phyloP scores from a whole-genome alignment of 228 moss, liverwort and hornwort species.

The Sphagnum fallax region DNA sequence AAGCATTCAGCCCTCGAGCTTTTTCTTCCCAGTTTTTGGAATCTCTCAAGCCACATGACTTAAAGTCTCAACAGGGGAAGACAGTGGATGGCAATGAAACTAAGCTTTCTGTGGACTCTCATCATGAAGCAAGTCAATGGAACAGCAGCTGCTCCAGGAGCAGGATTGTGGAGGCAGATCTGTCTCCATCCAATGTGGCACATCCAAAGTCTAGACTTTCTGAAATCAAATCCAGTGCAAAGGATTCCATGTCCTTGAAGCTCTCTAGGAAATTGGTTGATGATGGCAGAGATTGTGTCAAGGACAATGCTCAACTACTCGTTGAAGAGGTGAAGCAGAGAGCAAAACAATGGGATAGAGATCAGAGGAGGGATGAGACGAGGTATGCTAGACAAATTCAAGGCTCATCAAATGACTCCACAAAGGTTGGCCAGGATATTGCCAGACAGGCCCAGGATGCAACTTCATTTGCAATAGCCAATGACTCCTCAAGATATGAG shows the following conservation, averaged over 20 bases:
- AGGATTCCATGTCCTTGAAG: conserved; percentile 8
- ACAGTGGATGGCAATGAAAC: background rate
- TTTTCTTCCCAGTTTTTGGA: conserved; percentile 38
- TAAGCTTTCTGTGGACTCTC: background rate
- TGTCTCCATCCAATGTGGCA: too few species aligned
- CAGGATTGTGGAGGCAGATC: conserved; percentile 6
- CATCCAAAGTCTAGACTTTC: too few species aligned
- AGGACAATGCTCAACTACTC: conserved; percentile 19
- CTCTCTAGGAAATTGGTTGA: conserved; percentile 2
- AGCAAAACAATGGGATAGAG: conserved; percentile 26
- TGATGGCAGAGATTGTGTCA: conserved; percentile 12
- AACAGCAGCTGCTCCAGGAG: conserved; percentile 10
- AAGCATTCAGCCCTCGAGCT: conserved; percentile 40
- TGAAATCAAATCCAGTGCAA: conserved; percentile 10
- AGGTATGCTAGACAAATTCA: conserved; percentile 3
- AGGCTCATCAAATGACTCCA: conserved; percentile 33
- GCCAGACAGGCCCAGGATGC: conserved; percentile 29
- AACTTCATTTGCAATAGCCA: background rate
- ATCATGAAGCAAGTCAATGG: conserved; percentile 8
- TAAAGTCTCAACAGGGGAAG: conserved; percentile 11
- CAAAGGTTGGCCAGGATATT: conserved; percentile 56
- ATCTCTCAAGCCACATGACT: conserved; percentile 15
- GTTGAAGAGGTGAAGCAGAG: conserved; percentile 33
- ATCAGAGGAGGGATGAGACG: conserved; percentile 9
- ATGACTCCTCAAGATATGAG: conserved; percentile 18